Percentiles rank a stretch among this genome's conserved stretches.
Conservation (phyloP, 2,329 filamentous ascomycete species). For the Gnomoniopsis sp. region DNA sequence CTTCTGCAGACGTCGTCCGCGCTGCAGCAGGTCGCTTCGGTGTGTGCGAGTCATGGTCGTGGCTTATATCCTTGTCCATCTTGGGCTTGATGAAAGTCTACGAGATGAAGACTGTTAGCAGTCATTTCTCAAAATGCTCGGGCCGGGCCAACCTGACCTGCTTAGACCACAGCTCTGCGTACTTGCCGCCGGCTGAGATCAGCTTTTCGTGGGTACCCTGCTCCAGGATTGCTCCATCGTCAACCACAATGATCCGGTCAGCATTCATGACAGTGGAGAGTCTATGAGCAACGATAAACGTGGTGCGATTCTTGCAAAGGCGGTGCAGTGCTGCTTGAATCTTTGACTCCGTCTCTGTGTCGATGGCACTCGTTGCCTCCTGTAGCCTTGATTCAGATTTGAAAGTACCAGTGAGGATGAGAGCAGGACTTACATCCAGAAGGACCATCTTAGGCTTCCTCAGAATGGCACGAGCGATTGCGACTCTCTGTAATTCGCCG, state of each 20-base stretch:
- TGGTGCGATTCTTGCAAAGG: constrained; percentile 60
- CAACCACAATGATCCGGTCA: constrained; percentile 63
- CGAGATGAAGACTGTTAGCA: not conserved
- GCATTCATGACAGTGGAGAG: constrained; percentile 70
- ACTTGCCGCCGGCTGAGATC: constrained; percentile 56
- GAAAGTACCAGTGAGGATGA: not conserved
- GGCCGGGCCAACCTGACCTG: constrained; percentile 33
- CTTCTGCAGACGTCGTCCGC: constrained; percentile 31
- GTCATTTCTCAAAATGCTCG: not conserved
- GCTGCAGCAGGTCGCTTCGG: constrained; percentile 36
- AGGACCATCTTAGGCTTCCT: constrained; percentile 73
- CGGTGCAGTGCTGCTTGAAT: constrained; percentile 60
- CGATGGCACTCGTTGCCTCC: constrained; percentile 75
- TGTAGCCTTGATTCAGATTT: not conserved
- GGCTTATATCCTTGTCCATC: constrained; percentile 30
- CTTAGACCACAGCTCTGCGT: constrained; percentile 63
- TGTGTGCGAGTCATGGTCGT: constrained; percentile 24
- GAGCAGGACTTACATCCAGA: constrained; percentile 45
- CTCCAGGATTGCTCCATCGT: constrained; percentile 60
- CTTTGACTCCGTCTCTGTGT: constrained; percentile 65
- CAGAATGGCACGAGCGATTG: constrained; percentile 68
- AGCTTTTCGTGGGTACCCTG: constrained; percentile 59
- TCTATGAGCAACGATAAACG: constrained; percentile 66
- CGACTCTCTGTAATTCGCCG: constrained; percentile 63
- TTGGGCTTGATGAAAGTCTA: constrained; percentile 47